These are phyloP conservation scores for Chlamydomonas schloesseri DNA, from an alignment of 139 green algal genomes.

Conservation along the genomic window DNA sequence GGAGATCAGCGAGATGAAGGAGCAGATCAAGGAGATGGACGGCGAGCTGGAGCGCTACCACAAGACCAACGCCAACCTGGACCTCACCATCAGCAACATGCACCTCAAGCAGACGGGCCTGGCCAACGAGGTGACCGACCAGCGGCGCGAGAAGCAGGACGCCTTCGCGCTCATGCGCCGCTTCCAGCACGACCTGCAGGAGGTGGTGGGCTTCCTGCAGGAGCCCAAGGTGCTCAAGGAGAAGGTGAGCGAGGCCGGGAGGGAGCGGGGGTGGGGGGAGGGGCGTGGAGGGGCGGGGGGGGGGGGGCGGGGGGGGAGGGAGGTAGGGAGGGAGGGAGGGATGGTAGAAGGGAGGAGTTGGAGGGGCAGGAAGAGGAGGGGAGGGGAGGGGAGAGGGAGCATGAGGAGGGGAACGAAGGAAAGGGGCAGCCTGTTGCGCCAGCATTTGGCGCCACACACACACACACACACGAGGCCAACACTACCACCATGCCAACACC, in stretches of 20 bases:
- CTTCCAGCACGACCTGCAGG: constrained; percentile 76
- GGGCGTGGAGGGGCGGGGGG: too few species aligned
- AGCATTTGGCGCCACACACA: too few species aligned
- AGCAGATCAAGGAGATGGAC: constrained; percentile 89
- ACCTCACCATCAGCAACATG: constrained; percentile 83
- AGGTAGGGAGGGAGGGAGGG: too few species aligned
- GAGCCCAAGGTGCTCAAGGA: constrained; percentile 89
- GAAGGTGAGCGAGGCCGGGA: constrained; percentile 52
- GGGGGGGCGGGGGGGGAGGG: not conserved
- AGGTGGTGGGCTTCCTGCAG: constrained; percentile 69
- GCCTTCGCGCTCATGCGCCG: constrained; percentile 43
- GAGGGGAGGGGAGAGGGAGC: too few species aligned
- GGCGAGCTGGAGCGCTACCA: constrained; percentile 89
- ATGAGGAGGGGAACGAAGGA: too few species aligned
- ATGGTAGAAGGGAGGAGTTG: too few species aligned
- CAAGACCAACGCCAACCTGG: constrained; percentile 85
- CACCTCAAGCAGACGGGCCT: constrained; percentile 76
- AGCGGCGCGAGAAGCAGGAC: constrained; percentile 52
- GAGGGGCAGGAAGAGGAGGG: too few species aligned
- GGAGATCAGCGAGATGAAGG: constrained; percentile 88
- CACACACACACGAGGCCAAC: too few species aligned
- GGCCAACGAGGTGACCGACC: constrained; percentile 64
- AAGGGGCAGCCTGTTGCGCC: too few species aligned
- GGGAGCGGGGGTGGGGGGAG: not conserved
- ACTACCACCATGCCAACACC: too few species aligned